Conservation (phyloP, 192 early-diverging fungal genomes). For the Coemansia sp. region DNA sequence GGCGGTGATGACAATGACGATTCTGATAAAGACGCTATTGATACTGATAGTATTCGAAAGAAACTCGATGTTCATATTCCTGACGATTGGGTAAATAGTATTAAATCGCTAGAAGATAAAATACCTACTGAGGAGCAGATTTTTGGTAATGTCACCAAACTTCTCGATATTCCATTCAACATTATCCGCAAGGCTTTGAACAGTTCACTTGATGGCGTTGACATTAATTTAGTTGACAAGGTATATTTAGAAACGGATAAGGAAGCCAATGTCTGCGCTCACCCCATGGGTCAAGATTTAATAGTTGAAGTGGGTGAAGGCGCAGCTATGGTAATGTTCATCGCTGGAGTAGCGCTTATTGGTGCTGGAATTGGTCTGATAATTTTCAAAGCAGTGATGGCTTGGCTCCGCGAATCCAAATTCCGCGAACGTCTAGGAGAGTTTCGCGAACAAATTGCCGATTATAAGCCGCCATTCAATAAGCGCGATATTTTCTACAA, state of each 20-base stretch:
- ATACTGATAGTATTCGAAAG: constrained; percentile 28
- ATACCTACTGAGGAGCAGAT: constrained; percentile 47
- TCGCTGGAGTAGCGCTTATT: constrained; percentile 23
- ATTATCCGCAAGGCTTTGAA: constrained; percentile 23
- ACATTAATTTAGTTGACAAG: constrained; percentile 20
- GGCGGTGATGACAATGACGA: constrained; percentile 9
- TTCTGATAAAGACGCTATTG: constrained; percentile 12
- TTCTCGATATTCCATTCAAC: constrained; percentile 43
- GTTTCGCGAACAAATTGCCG: constrained; percentile 34
- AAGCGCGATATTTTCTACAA: constrained; percentile 12
- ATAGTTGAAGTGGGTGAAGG: constrained; percentile 22
- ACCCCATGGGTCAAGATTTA: constrained; percentile 32
- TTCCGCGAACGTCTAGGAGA: constrained; percentile 26
- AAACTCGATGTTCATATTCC: constrained; percentile 33
- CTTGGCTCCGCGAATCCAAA: constrained; percentile 6
- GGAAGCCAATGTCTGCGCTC: constrained; percentile 21
- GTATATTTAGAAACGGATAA: constrained; percentile 21
- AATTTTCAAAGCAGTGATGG: constrained; percentile 4
- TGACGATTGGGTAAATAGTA: constrained; percentile 37
- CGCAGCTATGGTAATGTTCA: constrained; percentile 17
- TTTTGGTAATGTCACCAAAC: constrained; percentile 36
- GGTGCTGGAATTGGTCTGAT: constrained; percentile 18
- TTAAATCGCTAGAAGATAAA: constrained; percentile 21
- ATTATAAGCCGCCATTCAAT: constrained; percentile 16
- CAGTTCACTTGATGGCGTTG: constrained; percentile 13